Evolutionary conservation across 2,329 filamentous ascomycete genomes (phyloP), one percentile per base, ranked within the genome.

Genomic region (Ophiostoma perfectum): DNA sequence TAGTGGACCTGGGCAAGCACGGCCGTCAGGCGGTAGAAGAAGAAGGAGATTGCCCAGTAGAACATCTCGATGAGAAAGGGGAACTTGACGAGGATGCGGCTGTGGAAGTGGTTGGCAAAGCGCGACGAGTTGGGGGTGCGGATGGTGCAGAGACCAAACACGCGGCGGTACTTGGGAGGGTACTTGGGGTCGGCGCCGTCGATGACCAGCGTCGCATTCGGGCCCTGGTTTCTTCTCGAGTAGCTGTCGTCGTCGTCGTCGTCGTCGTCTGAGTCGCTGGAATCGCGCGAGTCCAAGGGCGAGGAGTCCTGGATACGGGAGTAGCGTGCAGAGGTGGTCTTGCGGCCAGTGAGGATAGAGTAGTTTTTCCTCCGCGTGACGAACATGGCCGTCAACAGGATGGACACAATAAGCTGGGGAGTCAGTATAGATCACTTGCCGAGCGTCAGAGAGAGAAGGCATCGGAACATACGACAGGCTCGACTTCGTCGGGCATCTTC

Each of bases 41-140:
- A 80, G 71, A 88, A 84, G 74, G 87, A 89, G 72, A 90, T 81
- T 60, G 83, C 81, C 88, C 88, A 90, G 78, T 90, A 90, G 76
- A 90, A 90, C 86, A 90, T 90, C 76, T 90, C 88, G 65, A 90
- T 82, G 67, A 90, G 76, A 74, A 90, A 90, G 4, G 88, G 88
- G 72, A 87, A 88, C 72, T 86, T 87, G 73, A 86, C 82, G 65
- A 89, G 77, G 66, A 88, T 79, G 39, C 85, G 81, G 69, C 84
- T 87, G 76, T 88, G 86, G 60, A 84, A 74, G 74, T 88, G 78
- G 67, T 82, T 78, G 65, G 81, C 79, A 76, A 88, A 88, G 12
- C 84, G 82, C 36, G 83, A 84, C 4, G 85, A 84, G 72, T 86
- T 86, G 14, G 84, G 85, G 3, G 81, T 86, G 9, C 77, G 73